Conservation (phyloP, 2,329 filamentous ascomycete species). For the Rutstroemia sydowiana region DNA sequence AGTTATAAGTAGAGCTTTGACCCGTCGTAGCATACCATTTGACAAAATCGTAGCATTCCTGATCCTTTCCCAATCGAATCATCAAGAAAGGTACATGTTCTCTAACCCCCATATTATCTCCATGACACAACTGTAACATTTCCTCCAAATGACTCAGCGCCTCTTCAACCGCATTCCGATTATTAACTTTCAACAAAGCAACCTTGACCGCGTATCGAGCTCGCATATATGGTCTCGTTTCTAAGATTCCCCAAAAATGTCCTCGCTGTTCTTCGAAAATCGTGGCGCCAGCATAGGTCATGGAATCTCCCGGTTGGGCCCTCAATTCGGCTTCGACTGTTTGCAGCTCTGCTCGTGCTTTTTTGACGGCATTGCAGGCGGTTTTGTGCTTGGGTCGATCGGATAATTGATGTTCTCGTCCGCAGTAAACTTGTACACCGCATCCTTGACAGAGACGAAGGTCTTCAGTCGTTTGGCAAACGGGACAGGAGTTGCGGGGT, state of each 20-base stretch:
- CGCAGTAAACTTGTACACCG: slow-evolving; percentile 39
- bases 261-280: slow-evolving; percentile 22
- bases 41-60: slow-evolving; percentile 42
- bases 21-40: slow-evolving; percentile 37
- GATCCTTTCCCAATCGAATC: slow-evolving; percentile 41
- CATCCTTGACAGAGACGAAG: slow-evolving; percentile 37
- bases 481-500: slow-evolving; percentile 17
- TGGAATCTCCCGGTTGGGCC: no score
- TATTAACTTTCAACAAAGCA: slow-evolving; percentile 30
- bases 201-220: slow-evolving; percentile 31
- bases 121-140: slow-evolving; percentile 38
- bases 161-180: not conserved
- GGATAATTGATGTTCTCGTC: slow-evolving; percentile 35
- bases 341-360: no score
- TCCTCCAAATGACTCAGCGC: slow-evolving; percentile 36
- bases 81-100: slow-evolving; percentile 35
- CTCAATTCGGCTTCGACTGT: no score
- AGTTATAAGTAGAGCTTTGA: slow-evolving; percentile 30
- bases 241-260: slow-evolving; percentile 36
- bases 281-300: no score
- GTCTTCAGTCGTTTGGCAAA: slow-evolving; percentile 23
- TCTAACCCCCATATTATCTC: slow-evolving; percentile 39
- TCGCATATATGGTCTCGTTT: slow-evolving; percentile 40
- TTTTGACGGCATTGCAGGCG: slow-evolving; percentile 28
- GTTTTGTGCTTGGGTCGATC: slow-evolving; percentile 35